Percentiles rank a stretch among this genome's conserved stretches.
Conservation (phyloP, 345 rosid genomes). For the Erodium maritimum region DNA sequence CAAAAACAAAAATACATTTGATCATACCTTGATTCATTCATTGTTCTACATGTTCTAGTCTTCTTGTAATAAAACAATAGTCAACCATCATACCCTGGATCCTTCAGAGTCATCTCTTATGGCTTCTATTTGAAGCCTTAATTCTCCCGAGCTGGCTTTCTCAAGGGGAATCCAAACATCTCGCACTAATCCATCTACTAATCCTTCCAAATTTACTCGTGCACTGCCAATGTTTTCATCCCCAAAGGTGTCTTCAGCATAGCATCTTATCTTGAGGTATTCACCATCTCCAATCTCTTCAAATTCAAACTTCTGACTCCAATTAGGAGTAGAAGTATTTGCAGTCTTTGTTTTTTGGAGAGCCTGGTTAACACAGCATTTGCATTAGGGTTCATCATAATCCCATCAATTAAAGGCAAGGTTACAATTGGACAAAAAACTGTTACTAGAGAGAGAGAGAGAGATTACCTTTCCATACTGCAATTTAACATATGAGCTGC, state of each 20-base stretch:
- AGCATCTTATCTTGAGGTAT: slow-evolving; percentile 72
- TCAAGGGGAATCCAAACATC: slow-evolving; percentile 90
- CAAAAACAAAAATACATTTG: slow-evolving; percentile 5
- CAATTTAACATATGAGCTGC: slow-evolving; percentile 67
- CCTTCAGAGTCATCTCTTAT: slow-evolving; percentile 46
- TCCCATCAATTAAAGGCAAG: background rate
- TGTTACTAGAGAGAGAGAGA: background rate
- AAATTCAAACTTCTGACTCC: slow-evolving; percentile 78
- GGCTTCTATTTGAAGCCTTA: slow-evolving; percentile 77
- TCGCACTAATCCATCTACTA: slow-evolving; percentile 50
- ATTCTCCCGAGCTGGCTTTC: slow-evolving; percentile 78
- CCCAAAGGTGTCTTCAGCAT: slow-evolving; percentile 59
- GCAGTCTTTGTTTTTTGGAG: slow-evolving; percentile 55
- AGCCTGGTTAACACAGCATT: slow-evolving; percentile 25
- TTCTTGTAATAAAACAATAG: background rate
- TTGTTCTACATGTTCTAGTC: background rate
- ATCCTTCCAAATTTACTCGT: slow-evolving; percentile 75
- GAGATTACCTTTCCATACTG: slow-evolving; percentile 74
- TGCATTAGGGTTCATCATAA: slow-evolving; percentile 1
- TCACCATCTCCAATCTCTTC: slow-evolving; percentile 81
- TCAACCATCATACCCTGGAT: slow-evolving; percentile 30
- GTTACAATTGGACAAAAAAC: background rate
- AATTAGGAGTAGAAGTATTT: slow-evolving; percentile 31
- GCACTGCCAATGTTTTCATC: slow-evolving; percentile 78
- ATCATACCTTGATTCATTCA: background rate